Evolutionary conservation across 106 monocot species (phyloP), one percentile per base, ranked within the genome.

Genomic region (Allium cepa): DNA sequence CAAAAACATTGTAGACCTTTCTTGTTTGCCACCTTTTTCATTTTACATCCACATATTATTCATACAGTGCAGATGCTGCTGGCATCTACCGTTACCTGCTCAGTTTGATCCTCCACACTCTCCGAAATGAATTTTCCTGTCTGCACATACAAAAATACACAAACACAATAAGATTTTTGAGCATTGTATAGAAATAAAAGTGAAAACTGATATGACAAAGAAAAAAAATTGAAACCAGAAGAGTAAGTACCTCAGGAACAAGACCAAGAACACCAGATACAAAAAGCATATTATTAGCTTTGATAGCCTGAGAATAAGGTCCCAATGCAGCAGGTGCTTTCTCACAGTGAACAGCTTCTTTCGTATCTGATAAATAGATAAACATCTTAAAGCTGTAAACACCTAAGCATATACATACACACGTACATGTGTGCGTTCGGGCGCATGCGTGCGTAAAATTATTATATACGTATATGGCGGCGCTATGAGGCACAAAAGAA

Each of bases 301-400:
- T 96, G 63, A 92, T 86, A 72, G 96, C 96, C 63, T 96, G 96
- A 46, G 92, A 92, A 72, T 96, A 96, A 47, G 96, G 91, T 48
- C 96, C 96, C 56, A 96, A 69, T 71, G 96, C 96, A 26, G 96
- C 91, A 70, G 96, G 96, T 62, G 96, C 96, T 72, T 86, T 91
- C 62, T 92, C 84, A 14, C 91, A 88, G 59, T 77, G 75, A 71
- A 96, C 78, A 49, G 84, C 88, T 66, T 88, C 96, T 66, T 91
- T 95, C 55, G 57, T 83, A 75, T 72, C 91, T 95, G 4, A 53
- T 8, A 5, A 75, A 11, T 28, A 15, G 18, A 79, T 13, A 7
- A 45, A 56, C 36, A 36, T 36, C 36, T 36, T 36, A 36, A 36
- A 36, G 36, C 36, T 1, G 36, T 36, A 36, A 36, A 36, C 36